phyloP scores from a whole-genome alignment of 441 rosid genomes.

The Gossypium aridum region DNA sequence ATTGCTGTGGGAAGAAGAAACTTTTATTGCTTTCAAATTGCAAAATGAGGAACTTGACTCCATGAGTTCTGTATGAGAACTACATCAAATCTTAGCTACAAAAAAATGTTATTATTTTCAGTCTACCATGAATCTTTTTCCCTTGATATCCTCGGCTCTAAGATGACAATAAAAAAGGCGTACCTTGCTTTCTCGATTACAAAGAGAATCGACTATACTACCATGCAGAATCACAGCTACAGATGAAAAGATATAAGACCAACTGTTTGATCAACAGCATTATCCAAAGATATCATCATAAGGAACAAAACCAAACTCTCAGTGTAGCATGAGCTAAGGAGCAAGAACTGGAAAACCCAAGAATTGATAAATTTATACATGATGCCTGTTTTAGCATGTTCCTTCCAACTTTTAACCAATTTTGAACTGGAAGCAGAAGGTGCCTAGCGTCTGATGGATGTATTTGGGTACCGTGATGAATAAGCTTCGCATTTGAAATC shows the following conservation, averaged over 20 bases:
- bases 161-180: slow-evolving; percentile 9
- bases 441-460: slow-evolving; percentile 1
- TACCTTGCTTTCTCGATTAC: slow-evolving; percentile 4
- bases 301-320: not conserved
- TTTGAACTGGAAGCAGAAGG: slow-evolving; percentile 9
- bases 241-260: too few relatives aligned
- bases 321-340: slow-evolving; percentile 4
- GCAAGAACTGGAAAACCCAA: not conserved
- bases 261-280: not conserved
- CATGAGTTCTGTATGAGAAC: not conserved
- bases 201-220: not conserved
- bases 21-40: too few relatives aligned
- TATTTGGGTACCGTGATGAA: slow-evolving; percentile 1
- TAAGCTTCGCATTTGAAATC: slow-evolving; percentile 12
- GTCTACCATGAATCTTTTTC: slow-evolving; percentile 8
- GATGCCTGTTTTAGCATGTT: slow-evolving; percentile 5
- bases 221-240: not conserved
- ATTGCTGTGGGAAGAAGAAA: too few relatives aligned
- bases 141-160: slow-evolving; percentile 5
- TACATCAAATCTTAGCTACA: too few relatives aligned
- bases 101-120: not conserved
- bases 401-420: slow-evolving; percentile 17
- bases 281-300: not conserved
- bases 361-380: not conserved
- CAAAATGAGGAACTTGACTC: too few relatives aligned